These are phyloP conservation scores for Neoboletus brunneissimus DNA, from an alignment of 768 basidiomycete genomes.

Conservation along the genomic window DNA sequence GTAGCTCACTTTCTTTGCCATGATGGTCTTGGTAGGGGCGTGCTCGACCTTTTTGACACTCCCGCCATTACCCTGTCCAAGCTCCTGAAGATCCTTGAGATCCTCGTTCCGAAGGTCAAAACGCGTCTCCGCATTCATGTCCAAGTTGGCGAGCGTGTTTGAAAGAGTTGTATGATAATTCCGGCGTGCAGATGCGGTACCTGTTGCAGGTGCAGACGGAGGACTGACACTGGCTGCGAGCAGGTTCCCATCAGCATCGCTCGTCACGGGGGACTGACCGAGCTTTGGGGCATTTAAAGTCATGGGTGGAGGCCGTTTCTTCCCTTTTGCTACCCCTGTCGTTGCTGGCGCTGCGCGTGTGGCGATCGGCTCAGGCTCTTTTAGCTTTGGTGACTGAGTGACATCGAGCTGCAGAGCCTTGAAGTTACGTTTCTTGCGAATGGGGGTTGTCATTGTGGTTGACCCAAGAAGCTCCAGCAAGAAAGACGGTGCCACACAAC, in stretches of 20 bases:
- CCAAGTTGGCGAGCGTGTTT: conserved; percentile 81
- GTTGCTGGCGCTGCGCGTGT: conserved; percentile 45
- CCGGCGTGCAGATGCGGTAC: conserved; percentile 51
- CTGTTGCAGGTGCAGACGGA: conserved; percentile 52
- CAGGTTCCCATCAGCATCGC: conserved; percentile 39
- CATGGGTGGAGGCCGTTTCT: conserved; percentile 83
- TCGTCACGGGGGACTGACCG: conserved; percentile 33
- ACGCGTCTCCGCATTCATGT: conserved; percentile 83
- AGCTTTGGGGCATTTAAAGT: conserved; percentile 71
- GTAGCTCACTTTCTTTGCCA: conserved; percentile 92
- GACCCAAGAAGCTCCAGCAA: conserved; percentile 5
- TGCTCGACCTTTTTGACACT: conserved; percentile 97
- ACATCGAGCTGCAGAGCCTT: conserved; percentile 78
- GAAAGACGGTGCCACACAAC: not conserved
- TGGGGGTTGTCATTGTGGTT: conserved; percentile 48
- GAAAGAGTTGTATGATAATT: conserved; percentile 79
- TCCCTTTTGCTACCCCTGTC: conserved; percentile 42
- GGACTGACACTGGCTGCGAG: conserved; percentile 47
- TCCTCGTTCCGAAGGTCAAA: conserved; percentile 86
- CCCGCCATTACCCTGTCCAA: conserved; percentile 96
- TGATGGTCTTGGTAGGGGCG: conserved; percentile 82
- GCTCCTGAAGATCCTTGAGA: conserved; percentile 83
- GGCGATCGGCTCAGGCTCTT: conserved; percentile 43
- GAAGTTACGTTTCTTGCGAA: conserved; percentile 92
- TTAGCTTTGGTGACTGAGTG: conserved; percentile 38